Conservation (phyloP, 2,329 filamentous ascomycete genomes). For the Helicocarpus griseus region DNA sequence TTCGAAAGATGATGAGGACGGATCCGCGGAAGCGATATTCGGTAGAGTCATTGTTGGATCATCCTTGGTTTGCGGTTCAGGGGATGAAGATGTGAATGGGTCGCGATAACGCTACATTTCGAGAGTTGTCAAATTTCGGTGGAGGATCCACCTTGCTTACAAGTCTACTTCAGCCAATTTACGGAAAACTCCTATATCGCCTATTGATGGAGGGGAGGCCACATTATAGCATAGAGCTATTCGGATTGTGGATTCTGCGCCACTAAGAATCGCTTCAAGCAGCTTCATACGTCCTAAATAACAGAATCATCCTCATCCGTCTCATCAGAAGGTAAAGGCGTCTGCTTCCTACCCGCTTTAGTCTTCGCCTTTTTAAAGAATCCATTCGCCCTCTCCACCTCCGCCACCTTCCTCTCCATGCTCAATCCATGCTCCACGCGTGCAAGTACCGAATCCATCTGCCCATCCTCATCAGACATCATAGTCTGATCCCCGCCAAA, state of each 20-base stretch:
- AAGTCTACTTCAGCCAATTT: background rate
- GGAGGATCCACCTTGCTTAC: no score
- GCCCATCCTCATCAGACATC: background rate
- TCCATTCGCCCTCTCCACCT: conserved; percentile 5
- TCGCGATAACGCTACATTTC: no score
- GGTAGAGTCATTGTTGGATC: no score
- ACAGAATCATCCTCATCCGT: background rate
- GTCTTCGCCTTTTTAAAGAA: conserved; percentile 6
- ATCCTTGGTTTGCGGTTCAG: no score
- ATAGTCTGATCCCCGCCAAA: background rate
- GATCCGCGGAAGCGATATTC: no score
- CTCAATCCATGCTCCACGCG: background rate
- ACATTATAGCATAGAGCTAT: background rate
- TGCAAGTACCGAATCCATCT: conserved; percentile 1
- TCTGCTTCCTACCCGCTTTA: background rate
- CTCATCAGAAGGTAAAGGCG: background rate
- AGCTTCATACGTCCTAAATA: no score
- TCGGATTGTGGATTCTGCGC: background rate
- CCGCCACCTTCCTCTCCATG: conserved; percentile 3
- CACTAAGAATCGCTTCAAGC: no score
- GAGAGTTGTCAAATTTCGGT: no score
- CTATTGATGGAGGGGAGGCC: no score
- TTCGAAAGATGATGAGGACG: no score
- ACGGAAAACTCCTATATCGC: background rate
- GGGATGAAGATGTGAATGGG: no score